Base-by-base conservation (phyloP, 768 basidiomycete genomes). In the Erythrobasidium yunnanense region DNA sequence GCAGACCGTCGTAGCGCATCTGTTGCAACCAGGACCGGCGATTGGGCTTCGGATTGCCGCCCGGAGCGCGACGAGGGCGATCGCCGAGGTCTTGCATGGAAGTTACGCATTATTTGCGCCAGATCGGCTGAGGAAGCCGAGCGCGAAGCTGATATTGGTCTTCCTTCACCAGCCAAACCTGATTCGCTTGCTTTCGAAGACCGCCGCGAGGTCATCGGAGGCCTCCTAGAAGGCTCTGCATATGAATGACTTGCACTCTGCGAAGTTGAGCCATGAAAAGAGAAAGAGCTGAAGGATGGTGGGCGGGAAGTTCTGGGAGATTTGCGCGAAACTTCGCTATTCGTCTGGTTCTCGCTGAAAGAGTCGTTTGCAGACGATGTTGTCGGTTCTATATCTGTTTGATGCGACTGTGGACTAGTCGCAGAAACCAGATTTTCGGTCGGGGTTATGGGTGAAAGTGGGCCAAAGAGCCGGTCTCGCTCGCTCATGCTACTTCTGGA, bases 71-170 rank as follows among this genome's bases (percentile, higher is more conserved):
- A 35, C 27, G 60, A 34, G 3, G 47, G n/a, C 3, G 60, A 23
- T 58, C 45, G 20, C 47, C 60, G 60, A 7, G 45, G 46, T 22
- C 49, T 18, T 3, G 25, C 20, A 23, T 52, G 35, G 42, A 49
- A 38, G 55, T 55, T 4, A 49, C 27, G n/a, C 62, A 62, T 1
- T 60, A 50, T 6, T 65, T 69, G 53, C 7, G 60, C 45, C 2
- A 63, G 60, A 34, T 63, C 60, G 13, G 45, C 30, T 22, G 42
- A 30, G 46, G 53, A 33, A n/a, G 30, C 29, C 27, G 55, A 50
- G 1, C 57, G 58, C 29, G 67, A 62, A 11, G 30, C 30, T 20
- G 57, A 33, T 15, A 34, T 25, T 11, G 45, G 45, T 46, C 25
- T 4, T 20, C 46, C 52, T 51, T 25, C 25, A 6, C 47, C 45